Evolutionary conservation across 2,329 filamentous ascomycete species (phyloP).

Genomic region (Teratosphaeriaceae sp.): DNA sequence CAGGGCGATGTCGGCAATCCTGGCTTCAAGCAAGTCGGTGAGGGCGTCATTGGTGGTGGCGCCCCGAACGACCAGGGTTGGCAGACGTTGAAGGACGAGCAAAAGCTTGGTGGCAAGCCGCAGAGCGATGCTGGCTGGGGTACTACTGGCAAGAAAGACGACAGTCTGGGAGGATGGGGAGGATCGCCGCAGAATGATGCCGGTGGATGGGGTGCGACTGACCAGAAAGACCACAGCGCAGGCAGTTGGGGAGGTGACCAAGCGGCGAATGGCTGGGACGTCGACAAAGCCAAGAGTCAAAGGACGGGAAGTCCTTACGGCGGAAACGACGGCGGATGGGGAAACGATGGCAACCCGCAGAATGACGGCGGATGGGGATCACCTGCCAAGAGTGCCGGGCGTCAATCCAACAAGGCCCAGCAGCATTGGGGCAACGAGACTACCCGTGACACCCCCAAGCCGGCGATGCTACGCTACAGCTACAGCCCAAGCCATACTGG

Average conservation of each 20-base stretch:
- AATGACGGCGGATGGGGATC: neutral
- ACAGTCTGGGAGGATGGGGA: too few relatives aligned
- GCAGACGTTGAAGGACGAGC: neutral
- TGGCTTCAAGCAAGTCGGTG: slow-evolving; percentile 3
- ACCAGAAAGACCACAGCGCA: neutral
- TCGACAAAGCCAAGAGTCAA: neutral
- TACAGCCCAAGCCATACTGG: slow-evolving; percentile 29
- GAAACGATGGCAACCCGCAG: neutral
- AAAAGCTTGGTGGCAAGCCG: neutral
- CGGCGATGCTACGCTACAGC: neutral
- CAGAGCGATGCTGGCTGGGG: neutral
- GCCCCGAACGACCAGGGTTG: neutral
- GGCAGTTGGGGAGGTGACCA: neutral
- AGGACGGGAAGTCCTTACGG: too few relatives aligned
- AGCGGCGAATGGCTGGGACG: neutral
- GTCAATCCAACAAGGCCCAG: too few relatives aligned
- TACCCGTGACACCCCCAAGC: neutral
- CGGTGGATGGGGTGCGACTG: slow-evolving; percentile 2
- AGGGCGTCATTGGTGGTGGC: slow-evolving; percentile 5
- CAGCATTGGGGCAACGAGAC: neutral
- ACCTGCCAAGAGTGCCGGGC: slow-evolving; percentile 3
- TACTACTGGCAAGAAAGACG: neutral
- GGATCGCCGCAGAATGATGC: slow-evolving; percentile 1
- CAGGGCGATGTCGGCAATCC: neutral
- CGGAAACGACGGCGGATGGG: slow-evolving; percentile 1